Base-by-base conservation (phyloP, 1,139 yeast species). In the Ogataea hybrid region DNA sequence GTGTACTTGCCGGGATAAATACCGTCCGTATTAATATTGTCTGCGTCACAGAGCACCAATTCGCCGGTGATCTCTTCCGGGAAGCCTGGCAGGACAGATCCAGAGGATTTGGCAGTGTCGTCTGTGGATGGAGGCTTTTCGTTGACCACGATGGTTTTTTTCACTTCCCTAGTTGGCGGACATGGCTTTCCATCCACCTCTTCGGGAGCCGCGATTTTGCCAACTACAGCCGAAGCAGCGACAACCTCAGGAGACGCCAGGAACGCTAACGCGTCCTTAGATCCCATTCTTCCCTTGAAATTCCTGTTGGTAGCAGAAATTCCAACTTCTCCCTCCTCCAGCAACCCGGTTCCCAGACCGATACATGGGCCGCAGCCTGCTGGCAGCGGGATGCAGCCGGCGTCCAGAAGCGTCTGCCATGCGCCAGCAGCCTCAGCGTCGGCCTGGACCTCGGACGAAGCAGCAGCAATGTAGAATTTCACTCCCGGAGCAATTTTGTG, bases 311-410 rank as follows among this genome's bases (percentile, higher is more conserved):
- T 94, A 45, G 98, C 98, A 53, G 96, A 87, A 58, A 92, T 94
- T 51, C 99, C 98, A 44, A 94, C 95, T 65, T 92, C 97, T 34
- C 98, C 98, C 35, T 88, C 92, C 65, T 92, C 81, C 56, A 92
- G 73, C 50, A 92, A 71, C 40, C 99, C 99, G 28, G 94, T 75
- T 48, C 99, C 99, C 44, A 92, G 75, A 33, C 99, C 99, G 59
- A 92, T 92, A 70, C 99, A 92, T 28, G 99, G 99, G 37, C 99
- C 99, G 69, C 99, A 92, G 18, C 99, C 99, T 15, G 98, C 96
- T 14, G 97, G 97, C 55, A 92, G 77, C 28, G 97, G 90, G 56
- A 71, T 86, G 44, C 97, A 96, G 39, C 99, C 99, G 11, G 97
- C 95, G 43, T 84, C 92, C 33, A 92, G 58, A 42, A 94, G 75